Percentiles rank a stretch among this genome's conserved stretches.
These are phyloP conservation scores for Phylloporus sp. DNA, from an alignment of 768 basidiomycete species.

Conservation along the genomic window DNA sequence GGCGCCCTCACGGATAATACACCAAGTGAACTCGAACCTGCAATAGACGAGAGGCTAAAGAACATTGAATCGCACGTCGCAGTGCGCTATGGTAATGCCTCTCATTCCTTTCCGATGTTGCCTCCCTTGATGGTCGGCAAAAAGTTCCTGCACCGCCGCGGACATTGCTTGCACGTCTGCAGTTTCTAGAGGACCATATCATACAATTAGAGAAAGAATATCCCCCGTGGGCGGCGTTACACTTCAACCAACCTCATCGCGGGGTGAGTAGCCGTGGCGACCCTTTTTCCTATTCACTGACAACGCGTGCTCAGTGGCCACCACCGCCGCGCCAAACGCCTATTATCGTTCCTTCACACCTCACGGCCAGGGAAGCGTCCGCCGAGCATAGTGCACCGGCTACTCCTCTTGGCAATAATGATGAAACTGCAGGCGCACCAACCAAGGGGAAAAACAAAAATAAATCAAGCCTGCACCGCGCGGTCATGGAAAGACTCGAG, in stretches of 20 bases:
- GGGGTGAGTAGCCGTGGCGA: conserved; percentile 48
- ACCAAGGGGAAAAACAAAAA: conserved; percentile 35
- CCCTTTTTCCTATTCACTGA: neutral
- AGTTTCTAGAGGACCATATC: conserved; percentile 73
- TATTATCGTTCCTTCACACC: conserved; percentile 69
- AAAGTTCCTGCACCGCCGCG: conserved; percentile 69
- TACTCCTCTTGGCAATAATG: conserved; percentile 7
- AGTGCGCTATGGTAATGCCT: conserved; percentile 60
- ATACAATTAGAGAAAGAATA: conserved; percentile 74
- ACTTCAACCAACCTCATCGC: conserved; percentile 80
- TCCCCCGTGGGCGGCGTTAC: conserved; percentile 84
- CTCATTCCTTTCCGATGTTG: neutral
- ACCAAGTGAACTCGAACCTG: conserved; percentile 49
- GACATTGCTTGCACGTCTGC: conserved; percentile 58
- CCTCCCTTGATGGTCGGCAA: conserved; percentile 6
- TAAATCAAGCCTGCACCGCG: conserved; percentile 65
- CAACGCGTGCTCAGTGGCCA: conserved; percentile 56
- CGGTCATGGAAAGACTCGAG: conserved; percentile 70
- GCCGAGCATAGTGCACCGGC: conserved; percentile 9
- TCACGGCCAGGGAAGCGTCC: conserved; percentile 35
- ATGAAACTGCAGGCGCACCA: conserved; percentile 8
- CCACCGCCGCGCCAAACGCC: conserved; percentile 75
- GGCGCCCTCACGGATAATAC: conserved; percentile 22
- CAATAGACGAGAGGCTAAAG: conserved; percentile 54
- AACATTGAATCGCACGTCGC: conserved; percentile 71